A percentile compares a stretch with the other conserved stretches of the same genome.
These are phyloP conservation scores for Aspergillus clavatus DNA, from an alignment of 2,329 filamentous ascomycete species.

Conservation along the genomic window DNA sequence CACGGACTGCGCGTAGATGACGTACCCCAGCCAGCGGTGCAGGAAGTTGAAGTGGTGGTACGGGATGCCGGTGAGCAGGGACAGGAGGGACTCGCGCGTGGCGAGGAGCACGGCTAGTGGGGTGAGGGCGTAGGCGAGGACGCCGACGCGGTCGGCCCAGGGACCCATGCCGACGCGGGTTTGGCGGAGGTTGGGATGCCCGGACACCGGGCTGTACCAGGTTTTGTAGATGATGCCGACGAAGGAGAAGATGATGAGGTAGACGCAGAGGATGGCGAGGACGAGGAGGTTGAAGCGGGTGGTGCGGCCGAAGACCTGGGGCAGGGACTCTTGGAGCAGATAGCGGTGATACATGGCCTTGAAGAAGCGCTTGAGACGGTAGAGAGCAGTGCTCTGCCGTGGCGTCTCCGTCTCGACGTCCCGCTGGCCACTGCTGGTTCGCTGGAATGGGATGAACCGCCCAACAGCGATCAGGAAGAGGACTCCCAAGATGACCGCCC, in stretches of 20 bases:
- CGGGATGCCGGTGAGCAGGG: constrained; percentile 65
- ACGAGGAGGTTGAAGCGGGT: constrained; percentile 64
- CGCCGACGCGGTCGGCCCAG: constrained; percentile 64
- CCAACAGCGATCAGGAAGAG: constrained; percentile 42
- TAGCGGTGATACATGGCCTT: constrained; percentile 45
- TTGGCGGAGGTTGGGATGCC: constrained; percentile 52
- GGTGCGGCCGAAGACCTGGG: constrained; percentile 60
- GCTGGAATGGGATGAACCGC: constrained; percentile 10
- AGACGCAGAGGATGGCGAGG: constrained; percentile 53
- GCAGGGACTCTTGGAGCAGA: constrained; percentile 58
- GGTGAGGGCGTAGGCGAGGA: constrained; percentile 68
- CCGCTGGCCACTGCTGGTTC: no score
- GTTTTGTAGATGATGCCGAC: constrained; percentile 63
- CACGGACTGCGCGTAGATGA: constrained; percentile 64
- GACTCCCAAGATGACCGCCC: constrained; percentile 50
- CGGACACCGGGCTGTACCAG: constrained; percentile 66
- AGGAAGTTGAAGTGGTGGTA: constrained; percentile 75
- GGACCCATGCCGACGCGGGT: constrained; percentile 62
- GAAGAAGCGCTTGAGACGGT: constrained; percentile 36
- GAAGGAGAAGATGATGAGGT: constrained; percentile 65
- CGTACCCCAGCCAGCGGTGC: constrained; percentile 69
- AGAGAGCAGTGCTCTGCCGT: no score
- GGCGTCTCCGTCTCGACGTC: constrained; percentile 6
- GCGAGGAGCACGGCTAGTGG: constrained; percentile 64
- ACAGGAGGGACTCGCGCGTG: constrained; percentile 66